These are phyloP conservation scores for Aspergillus unguis DNA, from an alignment of 2,329 filamentous ascomycete genomes.

Conservation along the genomic window DNA sequence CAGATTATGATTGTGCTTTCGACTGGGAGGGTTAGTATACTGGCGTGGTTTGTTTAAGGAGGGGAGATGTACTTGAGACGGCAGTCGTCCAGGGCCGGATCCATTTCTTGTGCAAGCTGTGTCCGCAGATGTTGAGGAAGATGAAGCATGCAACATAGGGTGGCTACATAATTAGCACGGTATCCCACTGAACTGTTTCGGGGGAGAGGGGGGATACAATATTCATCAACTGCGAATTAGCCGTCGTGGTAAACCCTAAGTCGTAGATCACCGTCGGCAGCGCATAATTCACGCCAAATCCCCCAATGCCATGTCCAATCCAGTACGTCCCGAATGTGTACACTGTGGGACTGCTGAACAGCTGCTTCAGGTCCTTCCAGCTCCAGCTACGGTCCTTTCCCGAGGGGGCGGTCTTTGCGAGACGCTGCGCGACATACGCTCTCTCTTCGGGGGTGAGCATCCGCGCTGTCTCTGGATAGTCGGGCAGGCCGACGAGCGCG, in stretches of 20 bases:
- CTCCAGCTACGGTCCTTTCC: slow-evolving; percentile 35
- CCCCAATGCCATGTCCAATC: slow-evolving; percentile 44
- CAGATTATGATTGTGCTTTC: slow-evolving; percentile 39
- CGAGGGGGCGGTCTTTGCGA: slow-evolving; percentile 29
- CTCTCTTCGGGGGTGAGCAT: slow-evolving; percentile 30
- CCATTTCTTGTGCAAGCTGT: slow-evolving; percentile 34
- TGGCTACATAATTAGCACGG: slow-evolving; percentile 21
- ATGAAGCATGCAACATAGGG: slow-evolving; percentile 39
- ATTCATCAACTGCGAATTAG: slow-evolving; percentile 45
- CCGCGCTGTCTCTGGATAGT: slow-evolving; percentile 32
- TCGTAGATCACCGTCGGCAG: slow-evolving; percentile 46
- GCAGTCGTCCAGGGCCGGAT: slow-evolving; percentile 40
- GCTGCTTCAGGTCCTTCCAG: slow-evolving; percentile 25
- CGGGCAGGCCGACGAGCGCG: slow-evolving; percentile 30
- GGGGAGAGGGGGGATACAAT: slow-evolving; percentile 25
- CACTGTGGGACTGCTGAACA: slow-evolving; percentile 36
- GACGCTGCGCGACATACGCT: slow-evolving; percentile 21
- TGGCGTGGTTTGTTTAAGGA: too few species aligned
- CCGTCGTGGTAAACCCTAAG: slow-evolving; percentile 42
- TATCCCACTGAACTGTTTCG: background rate
- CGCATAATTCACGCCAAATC: slow-evolving; percentile 41
- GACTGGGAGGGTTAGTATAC: slow-evolving; percentile 19
- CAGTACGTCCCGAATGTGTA: slow-evolving; percentile 41
- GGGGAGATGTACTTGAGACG: slow-evolving; percentile 30
- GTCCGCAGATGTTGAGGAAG: slow-evolving; percentile 36